Evolutionary conservation across 768 basidiomycete species (phyloP).

Genomic region (Sutorius australiensis): DNA sequence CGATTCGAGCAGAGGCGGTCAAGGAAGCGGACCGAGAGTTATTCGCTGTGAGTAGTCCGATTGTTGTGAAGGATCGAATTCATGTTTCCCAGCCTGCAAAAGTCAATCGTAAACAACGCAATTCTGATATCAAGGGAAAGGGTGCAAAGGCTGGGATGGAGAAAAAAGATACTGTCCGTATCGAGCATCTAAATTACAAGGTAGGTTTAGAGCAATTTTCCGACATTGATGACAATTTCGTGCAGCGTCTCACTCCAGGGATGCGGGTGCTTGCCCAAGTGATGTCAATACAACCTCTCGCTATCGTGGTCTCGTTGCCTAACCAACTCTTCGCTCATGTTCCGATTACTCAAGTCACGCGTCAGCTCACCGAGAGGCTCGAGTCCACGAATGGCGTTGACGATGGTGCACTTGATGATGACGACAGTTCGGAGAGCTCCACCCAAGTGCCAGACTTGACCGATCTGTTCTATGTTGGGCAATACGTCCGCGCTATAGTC

Average conservation of each 20-base stretch:
- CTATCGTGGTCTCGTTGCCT: conserved; percentile 90
- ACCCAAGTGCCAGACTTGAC: conserved; percentile 60
- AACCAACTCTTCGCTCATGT: conserved; percentile 92
- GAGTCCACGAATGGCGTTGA: conserved; percentile 57
- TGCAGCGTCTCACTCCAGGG: conserved; percentile 71
- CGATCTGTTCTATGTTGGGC: conserved; percentile 77
- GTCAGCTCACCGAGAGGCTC: conserved; percentile 68
- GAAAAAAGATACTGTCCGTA: conserved; percentile 53
- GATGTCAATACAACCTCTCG: conserved; percentile 80
- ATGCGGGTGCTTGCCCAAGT: conserved; percentile 91
- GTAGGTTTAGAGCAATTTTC: conserved; percentile 35
- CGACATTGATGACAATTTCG: conserved; percentile 4
- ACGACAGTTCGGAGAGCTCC: conserved; percentile 37
- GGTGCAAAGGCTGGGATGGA: conserved; percentile 28
- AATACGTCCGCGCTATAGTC: conserved; percentile 81
- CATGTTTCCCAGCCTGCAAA: conserved; percentile 38
- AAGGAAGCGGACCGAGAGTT: conserved; percentile 82
- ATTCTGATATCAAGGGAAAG: conserved; percentile 39
- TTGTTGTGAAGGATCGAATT: neutral
- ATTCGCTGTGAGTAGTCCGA: conserved; percentile 49
- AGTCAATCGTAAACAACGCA: conserved; percentile 43
- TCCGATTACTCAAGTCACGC: conserved; percentile 88
- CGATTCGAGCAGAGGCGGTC: conserved; percentile 76
- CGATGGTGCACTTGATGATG: conserved; percentile 41
- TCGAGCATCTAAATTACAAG: conserved; percentile 94